Evolutionary conservation across 2,329 filamentous ascomycete species (phyloP).

Genomic region (Botrytis hyacinthi): DNA sequence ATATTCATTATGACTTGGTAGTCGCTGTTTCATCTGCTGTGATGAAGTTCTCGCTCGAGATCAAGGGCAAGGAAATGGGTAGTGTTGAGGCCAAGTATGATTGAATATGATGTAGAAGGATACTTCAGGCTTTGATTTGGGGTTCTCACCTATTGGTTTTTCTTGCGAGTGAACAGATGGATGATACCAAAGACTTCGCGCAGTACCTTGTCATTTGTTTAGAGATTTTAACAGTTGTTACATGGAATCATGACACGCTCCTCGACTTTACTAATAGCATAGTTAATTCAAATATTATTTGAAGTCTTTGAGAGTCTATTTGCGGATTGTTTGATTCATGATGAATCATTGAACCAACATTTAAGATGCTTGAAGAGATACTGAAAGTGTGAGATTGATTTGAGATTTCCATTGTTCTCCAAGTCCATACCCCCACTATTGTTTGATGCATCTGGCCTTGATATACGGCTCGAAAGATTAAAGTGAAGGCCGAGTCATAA

Average conservation of each 20-base stretch:
- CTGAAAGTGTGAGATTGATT: neutral
- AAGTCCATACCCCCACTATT: neutral
- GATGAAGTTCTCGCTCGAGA: slow-evolving; percentile 13
- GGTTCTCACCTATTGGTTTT: neutral
- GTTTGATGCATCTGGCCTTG: neutral
- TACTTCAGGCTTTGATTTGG: neutral
- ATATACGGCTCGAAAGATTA: neutral
- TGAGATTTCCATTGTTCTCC: neutral
- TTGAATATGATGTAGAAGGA: neutral
- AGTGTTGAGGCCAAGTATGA: slow-evolving; percentile 12
- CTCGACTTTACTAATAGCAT: neutral
- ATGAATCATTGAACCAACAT: neutral
- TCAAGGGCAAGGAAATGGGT: neutral
- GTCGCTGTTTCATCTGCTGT: no score
- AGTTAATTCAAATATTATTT: neutral
- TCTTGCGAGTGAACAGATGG: neutral
- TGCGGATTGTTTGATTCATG: neutral
- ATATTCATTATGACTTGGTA: neutral
- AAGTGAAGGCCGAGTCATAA: neutral
- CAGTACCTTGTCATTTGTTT: neutral
- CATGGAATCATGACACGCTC: neutral
- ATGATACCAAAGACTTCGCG: neutral
- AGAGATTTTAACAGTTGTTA: neutral
- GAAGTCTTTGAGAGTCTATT: neutral
- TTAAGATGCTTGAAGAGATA: neutral